Conservation (phyloP, 371 early-diverging fungal genomes). For the Nematocida parisii region DNA sequence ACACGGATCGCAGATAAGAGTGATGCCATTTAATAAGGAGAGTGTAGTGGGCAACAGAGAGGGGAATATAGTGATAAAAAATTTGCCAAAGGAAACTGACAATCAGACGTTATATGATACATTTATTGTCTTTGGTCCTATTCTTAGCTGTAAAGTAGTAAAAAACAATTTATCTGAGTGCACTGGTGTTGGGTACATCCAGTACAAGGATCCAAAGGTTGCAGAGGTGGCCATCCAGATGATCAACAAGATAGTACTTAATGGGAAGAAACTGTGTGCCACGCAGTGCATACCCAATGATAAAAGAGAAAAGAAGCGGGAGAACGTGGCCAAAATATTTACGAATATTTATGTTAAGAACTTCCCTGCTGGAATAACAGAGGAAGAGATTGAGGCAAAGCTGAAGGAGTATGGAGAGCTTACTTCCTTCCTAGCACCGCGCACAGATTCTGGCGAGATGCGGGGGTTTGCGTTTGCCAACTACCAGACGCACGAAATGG, state of each 20-base stretch:
- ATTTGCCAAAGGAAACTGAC: conserved; percentile 73
- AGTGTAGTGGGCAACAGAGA: conserved; percentile 40
- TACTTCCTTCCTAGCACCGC: conserved; percentile 64
- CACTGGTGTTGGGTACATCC: conserved; percentile 69
- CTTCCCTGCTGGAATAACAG: conserved; percentile 60
- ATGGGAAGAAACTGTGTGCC: conserved; percentile 61
- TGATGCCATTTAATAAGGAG: conserved; percentile 59
- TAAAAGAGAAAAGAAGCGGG: conserved; percentile 48
- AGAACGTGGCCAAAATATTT: conserved; percentile 58
- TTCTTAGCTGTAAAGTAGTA: conserved; percentile 94
- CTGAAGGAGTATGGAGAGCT: conserved; percentile 67
- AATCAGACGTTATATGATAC: conserved; percentile 89
- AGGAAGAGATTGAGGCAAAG: conserved; percentile 57
- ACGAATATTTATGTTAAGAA: conserved; percentile 70
- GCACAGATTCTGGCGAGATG: conserved; percentile 72
- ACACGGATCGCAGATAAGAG: conserved; percentile 64
- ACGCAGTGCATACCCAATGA: conserved; percentile 55
- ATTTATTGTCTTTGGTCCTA: conserved; percentile 93
- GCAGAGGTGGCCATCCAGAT: conserved; percentile 68
- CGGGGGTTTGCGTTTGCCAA: conserved; percentile 97
- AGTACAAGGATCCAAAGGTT: conserved; percentile 62
- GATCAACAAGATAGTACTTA: conserved; percentile 59
- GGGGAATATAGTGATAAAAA: conserved; percentile 99
- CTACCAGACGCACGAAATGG: conserved; percentile 87
- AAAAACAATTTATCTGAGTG: conserved; percentile 72